A percentile compares a stretch with the other conserved stretches of the same genome.
These are phyloP conservation scores for Epichloe amarillans DNA, from an alignment of 2,329 filamentous ascomycete genomes.

Conservation along the genomic window DNA sequence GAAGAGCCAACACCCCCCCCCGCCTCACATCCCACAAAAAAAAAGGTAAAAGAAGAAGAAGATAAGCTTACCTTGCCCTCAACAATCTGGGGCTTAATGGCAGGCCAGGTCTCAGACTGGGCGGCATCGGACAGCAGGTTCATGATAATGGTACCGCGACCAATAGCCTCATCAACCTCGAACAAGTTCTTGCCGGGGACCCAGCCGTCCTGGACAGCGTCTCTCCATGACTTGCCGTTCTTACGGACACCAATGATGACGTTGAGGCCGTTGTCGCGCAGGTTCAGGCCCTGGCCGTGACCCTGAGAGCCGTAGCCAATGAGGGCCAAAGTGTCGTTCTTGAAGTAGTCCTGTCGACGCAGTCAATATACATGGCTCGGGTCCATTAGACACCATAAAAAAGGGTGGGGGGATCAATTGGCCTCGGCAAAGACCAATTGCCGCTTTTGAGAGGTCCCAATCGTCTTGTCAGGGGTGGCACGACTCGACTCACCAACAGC, in stretches of 20 bases:
- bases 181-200: constrained; percentile 97
- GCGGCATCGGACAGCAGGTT: constrained; percentile 97
- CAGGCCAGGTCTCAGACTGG: constrained; percentile 97
- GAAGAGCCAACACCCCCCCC: too few relatives aligned
- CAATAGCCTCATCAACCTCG: constrained; percentile 93
- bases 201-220: constrained; percentile 95
- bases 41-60: not conserved
- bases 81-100: constrained; percentile 93
- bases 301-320: constrained; percentile 98
- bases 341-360: constrained; percentile 78
- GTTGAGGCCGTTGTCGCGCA: constrained; percentile 98
- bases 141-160: constrained; percentile 91
- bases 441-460: not conserved
- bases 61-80: constrained; percentile 78
- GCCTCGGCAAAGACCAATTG: not conserved
- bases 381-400: too few relatives aligned
- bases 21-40: not conserved
- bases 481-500: constrained; percentile 61
- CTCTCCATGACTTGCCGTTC: constrained; percentile 96
- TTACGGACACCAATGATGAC: constrained; percentile 98
- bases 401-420: not conserved
- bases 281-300: constrained; percentile 98
- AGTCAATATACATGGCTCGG: not conserved
- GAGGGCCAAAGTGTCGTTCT: constrained; percentile 96
- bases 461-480: not conserved